phyloP scores from a whole-genome alignment of 2,329 filamentous ascomycete species.

The Aspergillus oerlinghausenensis region DNA sequence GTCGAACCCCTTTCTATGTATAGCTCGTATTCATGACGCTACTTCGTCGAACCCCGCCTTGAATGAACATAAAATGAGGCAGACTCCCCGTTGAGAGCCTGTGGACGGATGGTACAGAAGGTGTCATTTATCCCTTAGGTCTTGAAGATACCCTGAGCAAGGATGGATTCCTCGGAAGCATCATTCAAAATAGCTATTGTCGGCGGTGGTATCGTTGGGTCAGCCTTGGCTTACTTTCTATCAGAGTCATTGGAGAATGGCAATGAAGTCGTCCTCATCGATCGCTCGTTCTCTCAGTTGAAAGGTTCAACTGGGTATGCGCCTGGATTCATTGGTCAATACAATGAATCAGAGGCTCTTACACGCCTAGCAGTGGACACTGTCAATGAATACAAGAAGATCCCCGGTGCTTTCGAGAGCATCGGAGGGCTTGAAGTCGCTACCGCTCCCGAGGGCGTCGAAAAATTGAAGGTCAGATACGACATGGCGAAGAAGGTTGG shows the following conservation, averaged over 20 bases:
- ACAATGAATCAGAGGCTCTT: slow-evolving; percentile 28
- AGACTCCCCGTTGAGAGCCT: background rate
- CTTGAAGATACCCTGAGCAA: background rate
- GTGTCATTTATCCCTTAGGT: background rate
- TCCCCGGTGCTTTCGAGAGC: slow-evolving; percentile 24
- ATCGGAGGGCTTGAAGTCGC: slow-evolving; percentile 25
- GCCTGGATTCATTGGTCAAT: slow-evolving; percentile 34
- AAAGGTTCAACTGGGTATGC: slow-evolving; percentile 31
- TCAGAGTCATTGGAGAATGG: slow-evolving; percentile 11
- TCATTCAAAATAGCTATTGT: slow-evolving; percentile 19
- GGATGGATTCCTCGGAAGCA: background rate
- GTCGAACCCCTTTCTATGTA: background rate
- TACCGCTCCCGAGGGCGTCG: slow-evolving; percentile 16
- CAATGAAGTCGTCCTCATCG: slow-evolving; percentile 21
- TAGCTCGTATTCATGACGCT: background rate
- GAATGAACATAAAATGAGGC: background rate
- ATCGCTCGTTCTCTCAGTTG: slow-evolving; percentile 21
- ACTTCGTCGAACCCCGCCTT: background rate
- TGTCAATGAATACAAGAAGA: slow-evolving; percentile 24
- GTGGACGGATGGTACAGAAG: background rate
- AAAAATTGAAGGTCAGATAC: slow-evolving; percentile 14
- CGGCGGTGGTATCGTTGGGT: slow-evolving; percentile 33
- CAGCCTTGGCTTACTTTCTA: slow-evolving; percentile 29
- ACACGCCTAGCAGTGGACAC: slow-evolving; percentile 29
- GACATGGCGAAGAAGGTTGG: slow-evolving; percentile 17